Evolutionary conservation across 1,284 basidiomycete species (phyloP).

Genomic region (Ceratobasidium sp.): DNA sequence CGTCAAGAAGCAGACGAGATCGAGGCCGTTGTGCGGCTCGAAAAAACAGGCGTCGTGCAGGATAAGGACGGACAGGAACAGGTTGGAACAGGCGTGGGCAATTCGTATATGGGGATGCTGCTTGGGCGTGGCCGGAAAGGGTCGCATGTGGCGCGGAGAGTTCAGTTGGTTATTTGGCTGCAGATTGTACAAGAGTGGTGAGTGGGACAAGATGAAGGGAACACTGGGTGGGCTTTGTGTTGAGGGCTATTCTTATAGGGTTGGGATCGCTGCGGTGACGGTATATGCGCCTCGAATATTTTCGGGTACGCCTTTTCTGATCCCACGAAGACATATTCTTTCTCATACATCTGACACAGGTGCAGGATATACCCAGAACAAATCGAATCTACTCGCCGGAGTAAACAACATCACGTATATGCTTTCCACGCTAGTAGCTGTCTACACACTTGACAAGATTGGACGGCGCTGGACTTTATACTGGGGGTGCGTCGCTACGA

Average conservation of each 20-base stretch:
- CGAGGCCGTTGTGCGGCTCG: constrained; percentile 60
- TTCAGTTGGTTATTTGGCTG: constrained; percentile 65
- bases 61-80: constrained; percentile 15
- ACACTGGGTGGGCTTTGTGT: neutral
- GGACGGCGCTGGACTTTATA: constrained; percentile 65
- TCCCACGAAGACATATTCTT: too few species aligned
- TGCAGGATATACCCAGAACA: constrained; percentile 37
- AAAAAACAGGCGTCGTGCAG: constrained; percentile 54
- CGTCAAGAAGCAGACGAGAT: constrained; percentile 60
- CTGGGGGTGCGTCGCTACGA: constrained; percentile 56
- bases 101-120: constrained; percentile 40
- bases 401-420: constrained; percentile 60
- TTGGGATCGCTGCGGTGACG: constrained; percentile 67
- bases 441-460: constrained; percentile 64
- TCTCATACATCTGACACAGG: neutral
- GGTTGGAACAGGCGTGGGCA: constrained; percentile 25
- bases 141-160: constrained; percentile 63
- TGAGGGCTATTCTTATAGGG: constrained; percentile 55
- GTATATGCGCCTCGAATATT: constrained; percentile 67
- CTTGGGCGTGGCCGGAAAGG: constrained; percentile 35
- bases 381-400: constrained; percentile 52
- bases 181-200: constrained; percentile 66
- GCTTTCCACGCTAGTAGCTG: constrained; percentile 63
- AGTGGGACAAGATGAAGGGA: neutral
- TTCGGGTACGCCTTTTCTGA: constrained; percentile 58